Base-by-base conservation (phyloP, 2,329 filamentous ascomycete species). In the Clonostachys rhizophaga region DNA sequence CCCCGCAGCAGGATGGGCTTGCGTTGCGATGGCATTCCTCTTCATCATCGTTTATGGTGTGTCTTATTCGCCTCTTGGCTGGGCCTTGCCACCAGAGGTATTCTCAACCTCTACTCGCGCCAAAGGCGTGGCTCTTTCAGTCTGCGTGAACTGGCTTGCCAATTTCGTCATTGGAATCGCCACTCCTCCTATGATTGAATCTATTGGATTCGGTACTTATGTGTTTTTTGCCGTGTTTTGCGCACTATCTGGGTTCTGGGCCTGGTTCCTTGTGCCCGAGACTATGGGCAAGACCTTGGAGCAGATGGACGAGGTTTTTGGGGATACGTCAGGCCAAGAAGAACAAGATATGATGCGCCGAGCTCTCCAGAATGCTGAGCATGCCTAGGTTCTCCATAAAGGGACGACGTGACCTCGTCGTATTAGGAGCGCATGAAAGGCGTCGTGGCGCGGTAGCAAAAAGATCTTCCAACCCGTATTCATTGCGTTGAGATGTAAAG, bases 221-320 rank as follows among this genome's bases (percentile, higher is more conserved):
- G 62, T 77, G 7, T 80, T 81, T 62, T 81, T 79, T 44, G 75
- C 72, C 0, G 57, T 69, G 8, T 78, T 78, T 52, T 79, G 75
- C 49, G 52, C 71, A 1, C 56, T 77, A 2, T 68, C 71, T 1
- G 62, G 68, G 4, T 47, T 74, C 3, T 81, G 75, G 71, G 72
- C 74, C 0, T 76, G 59, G 50, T 68, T 74, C 47, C 75, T 76
- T 50, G 71, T 79, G 0, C 78, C 76, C 1, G 79, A 83, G 55
- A 82, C 78, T 3, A 76, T 70, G 39, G 73, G 73, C 1, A 63
- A 66, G 17, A 73, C 69, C 4, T 67, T 80, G 4, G 75, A 79
- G 55, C 70, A 78, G 53, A 76, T 79, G 66, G 75, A 78, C 42
- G 50, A 57, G 39, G 48, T 58, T 3, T 58, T 58, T 30, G 34